Evolutionary conservation across 129 eudicot species (phyloP).

Genomic region (Arctium minus): DNA sequence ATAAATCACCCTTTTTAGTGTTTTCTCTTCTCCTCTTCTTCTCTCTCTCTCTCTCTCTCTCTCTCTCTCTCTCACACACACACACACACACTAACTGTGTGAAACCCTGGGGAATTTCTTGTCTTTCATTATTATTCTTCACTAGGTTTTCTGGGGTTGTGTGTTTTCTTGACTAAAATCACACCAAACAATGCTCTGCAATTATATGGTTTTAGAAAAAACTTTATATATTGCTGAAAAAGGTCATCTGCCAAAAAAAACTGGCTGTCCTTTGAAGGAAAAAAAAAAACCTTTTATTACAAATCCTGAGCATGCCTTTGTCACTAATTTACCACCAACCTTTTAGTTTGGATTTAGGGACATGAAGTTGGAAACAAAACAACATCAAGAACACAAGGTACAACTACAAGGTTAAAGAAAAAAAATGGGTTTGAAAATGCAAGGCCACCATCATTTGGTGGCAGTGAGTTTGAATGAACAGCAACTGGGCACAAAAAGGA

Average conservation of each 20-base stretch:
- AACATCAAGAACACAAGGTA: background rate
- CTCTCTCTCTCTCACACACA: no score
- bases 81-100: background rate
- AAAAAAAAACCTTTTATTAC: background rate
- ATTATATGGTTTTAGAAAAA: slow-evolving; percentile 37
- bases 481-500: slow-evolving; percentile 42
- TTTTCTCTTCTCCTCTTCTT: slow-evolving; percentile 2
- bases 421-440: slow-evolving; percentile 51
- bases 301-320: slow-evolving; percentile 15
- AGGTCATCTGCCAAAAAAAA: slow-evolving; percentile 40
- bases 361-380: slow-evolving; percentile 17
- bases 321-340: slow-evolving; percentile 10
- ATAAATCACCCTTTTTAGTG: slow-evolving; percentile 17
- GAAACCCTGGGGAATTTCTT: slow-evolving; percentile 11
- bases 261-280: slow-evolving; percentile 31
- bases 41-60: background rate
- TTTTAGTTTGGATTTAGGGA: slow-evolving; percentile 6
- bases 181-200: slow-evolving; percentile 49
- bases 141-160: slow-evolving; percentile 33
- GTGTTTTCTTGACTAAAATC: slow-evolving; percentile 37
- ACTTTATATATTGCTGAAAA: slow-evolving; percentile 39
- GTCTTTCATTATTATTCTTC: slow-evolving; percentile 23
- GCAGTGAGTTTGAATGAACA: slow-evolving; percentile 62
- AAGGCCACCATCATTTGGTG: slow-evolving; percentile 52
- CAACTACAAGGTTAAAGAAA: background rate